Conservation (phyloP, 495 filamentous ascomycete genomes). For the Neurospora pannonica region DNA sequence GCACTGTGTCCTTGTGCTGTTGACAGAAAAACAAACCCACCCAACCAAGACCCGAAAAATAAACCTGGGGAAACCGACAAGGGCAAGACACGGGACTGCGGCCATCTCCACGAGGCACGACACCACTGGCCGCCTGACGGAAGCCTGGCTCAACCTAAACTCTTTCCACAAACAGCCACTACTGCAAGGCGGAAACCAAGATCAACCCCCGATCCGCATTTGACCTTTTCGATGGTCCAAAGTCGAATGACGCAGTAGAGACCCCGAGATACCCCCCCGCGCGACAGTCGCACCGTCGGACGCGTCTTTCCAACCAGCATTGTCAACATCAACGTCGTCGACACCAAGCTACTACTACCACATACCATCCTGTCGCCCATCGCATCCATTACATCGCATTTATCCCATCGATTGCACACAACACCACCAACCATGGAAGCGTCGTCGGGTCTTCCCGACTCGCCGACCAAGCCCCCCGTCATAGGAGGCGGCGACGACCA, state of each 20-base stretch:
- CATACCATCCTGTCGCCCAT: neutral
- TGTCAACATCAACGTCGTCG: neutral
- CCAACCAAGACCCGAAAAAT: neutral
- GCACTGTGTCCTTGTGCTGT: neutral
- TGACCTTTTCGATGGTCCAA: neutral
- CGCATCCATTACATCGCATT: conserved; percentile 12
- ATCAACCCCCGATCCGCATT: neutral
- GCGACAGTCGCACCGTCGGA: neutral
- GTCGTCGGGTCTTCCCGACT: conserved; percentile 17
- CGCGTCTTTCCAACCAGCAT: neutral
- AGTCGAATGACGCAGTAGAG: neutral
- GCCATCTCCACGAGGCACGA: neutral
- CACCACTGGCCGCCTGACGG: neutral
- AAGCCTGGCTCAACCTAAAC: neutral
- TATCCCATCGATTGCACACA: conserved; percentile 3
- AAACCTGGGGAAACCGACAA: neutral
- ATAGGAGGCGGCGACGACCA: conserved; percentile 8
- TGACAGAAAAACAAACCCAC: neutral
- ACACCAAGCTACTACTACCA: neutral
- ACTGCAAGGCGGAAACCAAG: neutral
- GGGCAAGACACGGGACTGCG: neutral
- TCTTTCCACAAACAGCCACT: neutral
- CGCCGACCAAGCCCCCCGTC: conserved; percentile 19
- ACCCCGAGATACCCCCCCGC: neutral
- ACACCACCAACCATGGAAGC: conserved; percentile 8